Conservation (phyloP, 495 filamentous ascomycete genomes). For the Lophium mytilinum region DNA sequence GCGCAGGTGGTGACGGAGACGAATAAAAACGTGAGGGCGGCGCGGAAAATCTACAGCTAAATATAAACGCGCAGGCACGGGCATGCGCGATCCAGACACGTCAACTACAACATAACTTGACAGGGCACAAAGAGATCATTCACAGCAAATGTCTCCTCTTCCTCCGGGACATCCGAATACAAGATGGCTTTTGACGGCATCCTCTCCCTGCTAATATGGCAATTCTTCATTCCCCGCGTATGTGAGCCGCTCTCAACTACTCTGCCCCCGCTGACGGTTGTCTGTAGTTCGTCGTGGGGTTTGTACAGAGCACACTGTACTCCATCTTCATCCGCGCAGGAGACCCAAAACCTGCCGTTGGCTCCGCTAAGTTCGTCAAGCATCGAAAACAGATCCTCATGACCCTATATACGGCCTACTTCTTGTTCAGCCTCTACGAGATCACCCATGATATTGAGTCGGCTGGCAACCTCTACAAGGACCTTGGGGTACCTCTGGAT, state of each 20-base stretch:
- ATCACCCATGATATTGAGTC: constrained; percentile 70
- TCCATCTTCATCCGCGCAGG: constrained; percentile 84
- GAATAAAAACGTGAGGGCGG: too few species aligned
- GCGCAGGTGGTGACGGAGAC: too few species aligned
- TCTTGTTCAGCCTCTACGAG: constrained; percentile 91
- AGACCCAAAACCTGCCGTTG: constrained; percentile 68
- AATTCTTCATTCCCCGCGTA: constrained; percentile 19
- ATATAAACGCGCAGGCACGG: too few species aligned
- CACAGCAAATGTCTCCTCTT: too few species aligned
- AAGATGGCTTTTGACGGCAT: constrained; percentile 14
- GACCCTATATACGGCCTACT: constrained; percentile 69
- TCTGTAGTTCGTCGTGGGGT: constrained; percentile 49
- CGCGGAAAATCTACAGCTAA: too few species aligned
- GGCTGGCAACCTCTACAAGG: constrained; percentile 66
- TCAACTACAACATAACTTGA: too few species aligned
- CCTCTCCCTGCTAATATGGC: constrained; percentile 14
- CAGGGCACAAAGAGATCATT: too few species aligned
- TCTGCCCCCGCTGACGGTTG: constrained; percentile 36
- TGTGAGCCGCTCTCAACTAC: neutral
- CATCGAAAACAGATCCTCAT: constrained; percentile 79
- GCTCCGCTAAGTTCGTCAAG: constrained; percentile 55
- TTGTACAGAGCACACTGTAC: constrained; percentile 77
- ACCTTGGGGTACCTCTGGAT: constrained; percentile 56
- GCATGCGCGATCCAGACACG: too few species aligned
- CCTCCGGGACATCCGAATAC: neutral